These are phyloP conservation scores for Cardamine chenopodiifolia DNA, from an alignment of 345 rosid species.

Conservation along the genomic window DNA sequence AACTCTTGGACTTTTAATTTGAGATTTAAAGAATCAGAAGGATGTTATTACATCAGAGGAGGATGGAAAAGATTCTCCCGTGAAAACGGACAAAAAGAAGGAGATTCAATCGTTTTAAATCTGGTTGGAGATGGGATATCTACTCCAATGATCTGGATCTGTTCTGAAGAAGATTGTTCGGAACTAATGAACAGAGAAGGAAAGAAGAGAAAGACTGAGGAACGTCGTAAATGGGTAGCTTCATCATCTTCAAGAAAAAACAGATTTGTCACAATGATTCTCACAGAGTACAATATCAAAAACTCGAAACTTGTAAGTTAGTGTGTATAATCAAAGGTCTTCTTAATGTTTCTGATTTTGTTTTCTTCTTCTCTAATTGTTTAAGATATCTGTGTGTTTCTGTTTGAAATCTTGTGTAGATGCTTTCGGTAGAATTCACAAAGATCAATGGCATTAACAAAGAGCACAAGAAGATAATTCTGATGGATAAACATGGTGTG, in stretches of 20 bases:
- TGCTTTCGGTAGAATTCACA: constrained; percentile 5
- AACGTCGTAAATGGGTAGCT: background rate
- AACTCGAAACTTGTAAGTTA: constrained; percentile 29
- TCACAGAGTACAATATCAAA: constrained; percentile 32
- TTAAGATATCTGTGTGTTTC: background rate
- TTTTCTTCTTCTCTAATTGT: background rate
- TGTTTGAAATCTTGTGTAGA: constrained; percentile 14
- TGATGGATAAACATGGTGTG: constrained; percentile 27
- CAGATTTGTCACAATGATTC: constrained; percentile 11
- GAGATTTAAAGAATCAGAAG: background rate
- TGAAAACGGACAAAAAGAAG: constrained; percentile 10
- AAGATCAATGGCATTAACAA: constrained; percentile 3
- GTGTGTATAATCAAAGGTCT: background rate
- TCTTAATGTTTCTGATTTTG: background rate
- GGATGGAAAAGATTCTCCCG: constrained; percentile 32
- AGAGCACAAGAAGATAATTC: background rate
- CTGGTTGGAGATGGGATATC: constrained; percentile 23
- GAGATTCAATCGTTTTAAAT: constrained; percentile 31
- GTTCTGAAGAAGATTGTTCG: constrained; percentile 30
- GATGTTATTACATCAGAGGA: constrained; percentile 14
- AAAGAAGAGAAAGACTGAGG: background rate
- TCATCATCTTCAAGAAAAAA: constrained; percentile 22
- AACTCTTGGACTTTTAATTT: constrained; percentile 17
- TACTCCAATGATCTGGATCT: constrained; percentile 27
- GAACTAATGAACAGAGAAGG: constrained; percentile 10